Percentiles rank a stretch among this genome's conserved stretches.
These are phyloP conservation scores for Pueraria montana DNA, from an alignment of 306 rosid species.

Conservation along the genomic window DNA sequence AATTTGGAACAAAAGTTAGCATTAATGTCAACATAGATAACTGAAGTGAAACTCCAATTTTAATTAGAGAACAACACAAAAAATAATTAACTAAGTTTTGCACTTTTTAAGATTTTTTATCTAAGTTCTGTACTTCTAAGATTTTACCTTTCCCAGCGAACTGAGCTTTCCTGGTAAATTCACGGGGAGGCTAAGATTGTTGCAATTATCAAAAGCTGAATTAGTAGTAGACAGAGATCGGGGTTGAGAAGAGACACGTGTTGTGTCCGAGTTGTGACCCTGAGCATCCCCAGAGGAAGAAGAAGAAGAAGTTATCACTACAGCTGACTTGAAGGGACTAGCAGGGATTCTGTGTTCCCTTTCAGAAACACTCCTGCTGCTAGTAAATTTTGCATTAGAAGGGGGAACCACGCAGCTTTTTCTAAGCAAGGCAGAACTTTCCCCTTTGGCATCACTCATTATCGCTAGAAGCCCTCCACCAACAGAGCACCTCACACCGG, in stretches of 20 bases:
- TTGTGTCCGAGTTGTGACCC: constrained; percentile 55
- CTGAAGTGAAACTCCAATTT: too few species aligned
- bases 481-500: constrained; percentile 67
- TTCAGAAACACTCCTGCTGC: constrained; percentile 90
- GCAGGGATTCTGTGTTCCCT: constrained; percentile 66
- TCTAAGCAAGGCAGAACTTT: constrained; percentile 75
- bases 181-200: constrained; percentile 65
- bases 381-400: constrained; percentile 60
- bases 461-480: constrained; percentile 76
- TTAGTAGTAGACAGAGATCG: constrained; percentile 60
- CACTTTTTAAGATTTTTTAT: too few species aligned
- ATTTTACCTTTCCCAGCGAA: constrained; percentile 75
- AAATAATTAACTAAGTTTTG: too few species aligned
- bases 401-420: constrained; percentile 74
- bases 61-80: too few species aligned
- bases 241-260: constrained; percentile 53
- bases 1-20: too few species aligned
- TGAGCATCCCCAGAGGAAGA: constrained; percentile 62
- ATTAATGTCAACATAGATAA: too few species aligned
- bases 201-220: constrained; percentile 60
- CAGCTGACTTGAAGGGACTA: constrained; percentile 86
- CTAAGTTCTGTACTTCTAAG: too few species aligned
- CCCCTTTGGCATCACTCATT: constrained; percentile 67
- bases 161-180: constrained; percentile 85
- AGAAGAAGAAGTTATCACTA: constrained; percentile 79